Evolutionary conservation across 768 basidiomycete genomes (phyloP), one percentile per base, ranked within the genome.

Genomic region (Punctularia strigosozonata): DNA sequence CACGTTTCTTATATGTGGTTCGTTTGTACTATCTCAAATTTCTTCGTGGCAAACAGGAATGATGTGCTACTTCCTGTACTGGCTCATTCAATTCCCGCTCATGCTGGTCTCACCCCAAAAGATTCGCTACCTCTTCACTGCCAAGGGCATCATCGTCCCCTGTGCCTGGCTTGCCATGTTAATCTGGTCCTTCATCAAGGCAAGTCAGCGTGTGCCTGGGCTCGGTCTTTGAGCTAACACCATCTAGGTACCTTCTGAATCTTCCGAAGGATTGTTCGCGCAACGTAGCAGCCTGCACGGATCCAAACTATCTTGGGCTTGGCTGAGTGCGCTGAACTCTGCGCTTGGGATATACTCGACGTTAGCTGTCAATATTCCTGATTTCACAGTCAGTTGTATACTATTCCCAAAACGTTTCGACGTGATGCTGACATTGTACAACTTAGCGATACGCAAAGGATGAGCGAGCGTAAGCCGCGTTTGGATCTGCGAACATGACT

Each of bases 111-210:
- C 82, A 7, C 86, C 87, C 1, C 79, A 86, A 45, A 73, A 70
- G 48, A 80, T 92, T 40, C 73, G 80, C 35, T 75, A 75, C 58
- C 61, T 90, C 23, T 92, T 89, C 66, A 59, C 77, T 31, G 61
- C 70, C 25, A 38, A 64, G 45, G 58, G 55, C 3, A 58, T 78
- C 34, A 49, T 80, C 25, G 81, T 82, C 6, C 77, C 81, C 6
- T 59, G 67, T 17, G 70, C 77, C 3, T 80, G 75, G 65, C 47
- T 88, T 30, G 65, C 76, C 7, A 82, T 88, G 49, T 61, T 89
- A 43, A 80, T 85, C 23, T 89, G 87, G 85, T 74, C 84, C 3
- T 70, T 84, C 45, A 69, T 78, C 44, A 74, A 72, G n/a, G n/a
- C n/a, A n/a, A n/a, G n/a, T n/a, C n/a, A n/a, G n/a, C n/a, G n/a